Percentiles rank a stretch among this genome's conserved stretches.
Evolutionary conservation across 257 asterid species (phyloP).

Genomic region (Gentiana straminea): DNA sequence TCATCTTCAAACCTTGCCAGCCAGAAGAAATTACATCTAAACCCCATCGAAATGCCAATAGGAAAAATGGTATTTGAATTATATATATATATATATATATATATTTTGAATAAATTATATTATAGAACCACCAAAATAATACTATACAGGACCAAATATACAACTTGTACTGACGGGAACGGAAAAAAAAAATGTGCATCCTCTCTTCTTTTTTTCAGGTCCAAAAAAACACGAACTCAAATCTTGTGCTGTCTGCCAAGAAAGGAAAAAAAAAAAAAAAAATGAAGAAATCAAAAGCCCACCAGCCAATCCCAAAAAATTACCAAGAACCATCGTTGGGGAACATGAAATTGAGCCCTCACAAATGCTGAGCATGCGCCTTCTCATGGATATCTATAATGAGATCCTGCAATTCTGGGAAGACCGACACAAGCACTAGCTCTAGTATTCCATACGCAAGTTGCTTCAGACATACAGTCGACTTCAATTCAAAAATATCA

Average conservation of each 20-base stretch:
- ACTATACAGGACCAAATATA: conserved; percentile 26
- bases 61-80: not conserved
- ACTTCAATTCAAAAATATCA: conserved; percentile 25
- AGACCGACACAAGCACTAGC: conserved; percentile 60
- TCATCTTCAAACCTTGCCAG: no score
- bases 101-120: no score
- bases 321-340: no score
- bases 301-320: no score
- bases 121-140: not conserved
- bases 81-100: no score
- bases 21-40: no score
- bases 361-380: conserved; percentile 29
- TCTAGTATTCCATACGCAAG: conserved; percentile 88
- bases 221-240: conserved; percentile 1
- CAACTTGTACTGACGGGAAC: conserved; percentile 16
- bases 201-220: no score
- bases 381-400: conserved; percentile 66
- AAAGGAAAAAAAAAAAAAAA: no score
- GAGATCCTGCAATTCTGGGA: conserved; percentile 71
- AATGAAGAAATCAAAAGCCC: no score
- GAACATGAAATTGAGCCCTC: conserved; percentile 11
- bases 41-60: not conserved
- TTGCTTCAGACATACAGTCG: conserved; percentile 87
- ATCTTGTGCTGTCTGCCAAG: not conserved
- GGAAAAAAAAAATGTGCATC: not conserved